phyloP scores from a whole-genome alignment of 2,329 filamentous ascomycete species.

The Aspergillus proliferans region DNA sequence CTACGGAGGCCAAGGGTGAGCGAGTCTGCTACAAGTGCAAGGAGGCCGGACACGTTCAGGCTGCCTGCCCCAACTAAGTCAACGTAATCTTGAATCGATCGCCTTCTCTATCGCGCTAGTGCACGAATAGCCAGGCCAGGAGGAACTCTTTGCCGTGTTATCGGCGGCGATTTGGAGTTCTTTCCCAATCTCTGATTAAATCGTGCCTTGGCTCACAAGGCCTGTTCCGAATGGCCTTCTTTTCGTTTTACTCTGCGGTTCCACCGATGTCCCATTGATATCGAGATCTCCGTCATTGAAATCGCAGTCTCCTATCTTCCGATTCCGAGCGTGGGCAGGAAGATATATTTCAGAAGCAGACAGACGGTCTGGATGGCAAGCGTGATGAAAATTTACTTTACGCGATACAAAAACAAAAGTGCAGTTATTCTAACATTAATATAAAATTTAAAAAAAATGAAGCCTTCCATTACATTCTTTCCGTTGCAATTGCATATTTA shows the following conservation, averaged over 20 bases:
- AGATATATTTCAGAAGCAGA: constrained; percentile 11
- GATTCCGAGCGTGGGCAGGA: constrained; percentile 7
- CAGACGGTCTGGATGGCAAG: constrained; percentile 20
- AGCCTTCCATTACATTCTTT: neutral
- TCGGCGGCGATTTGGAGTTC: constrained; percentile 21
- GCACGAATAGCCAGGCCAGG: constrained; percentile 12
- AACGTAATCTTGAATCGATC: constrained; percentile 14
- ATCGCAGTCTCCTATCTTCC: constrained; percentile 4
- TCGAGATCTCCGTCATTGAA: constrained; percentile 8
- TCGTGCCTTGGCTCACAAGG: constrained; percentile 14
- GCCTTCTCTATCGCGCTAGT: constrained; percentile 20
- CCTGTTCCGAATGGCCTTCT: constrained; percentile 11
- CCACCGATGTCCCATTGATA: constrained; percentile 13
- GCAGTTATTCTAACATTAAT: neutral
- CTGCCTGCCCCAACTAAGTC: constrained; percentile 77
- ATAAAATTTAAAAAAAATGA: neutral
- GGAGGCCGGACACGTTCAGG: constrained; percentile 83
- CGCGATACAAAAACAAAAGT: constrained; percentile 12
- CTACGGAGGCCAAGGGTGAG: constrained; percentile 82
- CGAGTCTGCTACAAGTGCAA: constrained; percentile 98
- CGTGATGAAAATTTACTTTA: constrained; percentile 13
- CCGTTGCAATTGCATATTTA: neutral
- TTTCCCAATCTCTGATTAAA: constrained; percentile 19
- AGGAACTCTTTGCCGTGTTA: constrained; percentile 8
- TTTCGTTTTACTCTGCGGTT: constrained; percentile 14